Base-by-base conservation (phyloP, 208 protist species). In the Phytomonas francai region DNA sequence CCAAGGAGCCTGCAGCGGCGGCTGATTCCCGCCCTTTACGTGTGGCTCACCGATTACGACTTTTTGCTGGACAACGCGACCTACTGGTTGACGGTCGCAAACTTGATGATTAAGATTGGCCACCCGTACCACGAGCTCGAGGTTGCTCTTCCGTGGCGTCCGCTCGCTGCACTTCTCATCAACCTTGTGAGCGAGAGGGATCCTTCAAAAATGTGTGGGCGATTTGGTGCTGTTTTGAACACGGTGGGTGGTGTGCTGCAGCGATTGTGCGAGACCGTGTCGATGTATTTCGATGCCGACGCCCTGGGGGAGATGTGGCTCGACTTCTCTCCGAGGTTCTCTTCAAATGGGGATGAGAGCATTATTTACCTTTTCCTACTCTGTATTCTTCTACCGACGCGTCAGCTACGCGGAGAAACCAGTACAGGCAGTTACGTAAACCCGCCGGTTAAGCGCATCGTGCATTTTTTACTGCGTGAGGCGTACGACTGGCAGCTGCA, bases 71-170 rank as follows among this genome's bases (percentile, higher is more conserved):
- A 79, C 33, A 67, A 74, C 31, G 54, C 71, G 5, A 61, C 45
- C 1, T 70, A 64, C 45, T 94, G 89, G 89, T 33, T 32, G 11
- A 22, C 11, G 3, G 72, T 94, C 0, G 78, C 73, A 27, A 32
- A 69, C 22, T 80, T 73, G 60, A 89, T 91, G 59, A 28, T 39
- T 39, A 45, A 32, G 19, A 34, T 39, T 7, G 61, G 31, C 27
- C 62, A 29, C 2, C 9, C 16, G 2, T n/a, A 51, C 33, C 7
- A 45, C 31, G 62, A 63, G 4, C 60, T 75, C 2, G 42, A 73
- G 12, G 85, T 83, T 63, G 68, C 64, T 22, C 74, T 94, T 7
- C 85, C 85, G 22, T 94, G 88, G 88, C 49, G 69, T 14, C 88
- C 88, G 28, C 73, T 90, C 27, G 75, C 80, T 6, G 61, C 61